Evolutionary conservation across 805 yeast genomes (phyloP).

Genomic region (Ogataea dorogensis): DNA sequence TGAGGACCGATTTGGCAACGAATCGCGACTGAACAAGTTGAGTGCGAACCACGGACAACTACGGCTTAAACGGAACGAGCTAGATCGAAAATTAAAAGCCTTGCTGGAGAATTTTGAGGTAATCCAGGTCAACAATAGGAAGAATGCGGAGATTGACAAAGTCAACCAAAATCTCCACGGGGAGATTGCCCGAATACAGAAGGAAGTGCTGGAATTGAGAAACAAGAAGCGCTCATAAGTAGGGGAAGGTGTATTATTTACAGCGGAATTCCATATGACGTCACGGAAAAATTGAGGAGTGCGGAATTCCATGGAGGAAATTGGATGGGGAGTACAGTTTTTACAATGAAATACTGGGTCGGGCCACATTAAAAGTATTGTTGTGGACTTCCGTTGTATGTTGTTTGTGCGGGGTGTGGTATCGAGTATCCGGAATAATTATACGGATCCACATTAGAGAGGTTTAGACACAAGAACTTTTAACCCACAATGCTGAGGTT

Average conservation of each 20-base stretch:
- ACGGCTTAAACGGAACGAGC: slow-evolving; percentile 12
- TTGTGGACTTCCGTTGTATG: slow-evolving; percentile 12
- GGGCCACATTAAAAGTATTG: slow-evolving; percentile 1
- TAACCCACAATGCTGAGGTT: slow-evolving; percentile 5
- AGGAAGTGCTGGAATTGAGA: slow-evolving; percentile 22
- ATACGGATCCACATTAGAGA: slow-evolving; percentile 1
- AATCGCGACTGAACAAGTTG: slow-evolving; percentile 22
- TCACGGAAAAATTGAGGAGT: not conserved
- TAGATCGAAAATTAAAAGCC: slow-evolving; percentile 22
- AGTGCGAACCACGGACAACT: slow-evolving; percentile 20
- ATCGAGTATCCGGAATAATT: slow-evolving; percentile 3
- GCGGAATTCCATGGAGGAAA: slow-evolving; percentile 3
- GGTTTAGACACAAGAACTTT: not conserved
- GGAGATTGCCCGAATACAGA: slow-evolving; percentile 27
- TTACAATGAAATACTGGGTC: not conserved
- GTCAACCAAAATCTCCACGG: slow-evolving; percentile 28
- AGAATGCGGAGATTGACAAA: slow-evolving; percentile 29
- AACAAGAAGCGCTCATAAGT: too few species aligned
- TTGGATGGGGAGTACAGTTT: too few species aligned
- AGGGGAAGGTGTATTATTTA: not conserved
- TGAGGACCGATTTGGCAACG: slow-evolving; percentile 33
- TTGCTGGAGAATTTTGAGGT: slow-evolving; percentile 33
- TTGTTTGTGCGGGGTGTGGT: slow-evolving; percentile 3
- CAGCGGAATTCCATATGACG: slow-evolving; percentile 11
- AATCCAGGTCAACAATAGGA: slow-evolving; percentile 32